Evolutionary conservation across 2,329 filamentous ascomycete genomes (phyloP), one percentile per base, ranked within the genome.

Genomic region (Teratosphaeria gauchensis): DNA sequence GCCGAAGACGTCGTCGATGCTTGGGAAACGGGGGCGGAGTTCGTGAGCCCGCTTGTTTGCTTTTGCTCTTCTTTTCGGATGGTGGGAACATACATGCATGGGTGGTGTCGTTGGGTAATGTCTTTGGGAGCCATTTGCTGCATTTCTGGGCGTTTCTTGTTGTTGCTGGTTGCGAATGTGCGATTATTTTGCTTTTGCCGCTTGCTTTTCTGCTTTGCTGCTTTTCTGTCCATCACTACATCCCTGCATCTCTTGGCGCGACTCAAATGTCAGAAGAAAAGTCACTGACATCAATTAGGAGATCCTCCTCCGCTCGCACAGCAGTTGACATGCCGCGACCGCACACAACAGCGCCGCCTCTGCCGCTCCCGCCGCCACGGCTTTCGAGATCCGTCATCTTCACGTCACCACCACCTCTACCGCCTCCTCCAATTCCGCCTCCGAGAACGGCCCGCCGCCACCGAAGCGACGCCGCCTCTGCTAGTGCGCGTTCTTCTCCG

Each of bases 271-370:
- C 16, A 48, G 42, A 16, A 46, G 35, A 16, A 21, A 16, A 31
- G 33, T 54, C 48, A 54, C 55, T 30, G 14, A 51, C 21, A 21
- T 21, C 38, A n/a, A 31, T 16, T 51, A 61, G 60, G 60, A 61
- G 52, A 31, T 59, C 24, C 51, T 61, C 24, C 21, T 61, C 8
- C 54, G 60, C 19, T 55, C 60, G 21, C 60, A 59, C 53, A 59
- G 57, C 55, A 61, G 53, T 28, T 61, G 51, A 58, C 48, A 51
- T 8, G 42, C 19, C 19, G 16, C 42, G 42, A 48, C 42, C 42
- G 35, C 35, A 42, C 35, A 16, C 35, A 16, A 42, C n/a, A 12
- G 4, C 35, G 35, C 35, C 35, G 12, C 35, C 35, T 12, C 35
- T 16, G 35, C 9, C 35, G 42, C 42, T n/a, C 12, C 38, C 38